These are phyloP conservation scores for Magnusiomyces ingens DNA, from an alignment of 1,139 yeast genomes.

Conservation along the genomic window DNA sequence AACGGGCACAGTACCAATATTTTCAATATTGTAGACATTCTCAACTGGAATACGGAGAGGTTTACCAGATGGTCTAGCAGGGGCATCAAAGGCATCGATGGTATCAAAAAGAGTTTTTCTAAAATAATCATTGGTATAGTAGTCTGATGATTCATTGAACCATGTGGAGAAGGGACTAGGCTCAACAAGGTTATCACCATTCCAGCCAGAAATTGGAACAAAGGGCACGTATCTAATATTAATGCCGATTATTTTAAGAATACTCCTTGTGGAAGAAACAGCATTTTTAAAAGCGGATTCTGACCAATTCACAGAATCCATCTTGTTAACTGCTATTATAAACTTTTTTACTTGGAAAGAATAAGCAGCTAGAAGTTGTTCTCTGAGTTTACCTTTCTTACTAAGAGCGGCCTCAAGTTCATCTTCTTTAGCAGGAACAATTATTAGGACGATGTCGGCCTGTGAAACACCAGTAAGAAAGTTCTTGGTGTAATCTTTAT, in stretches of 20 bases:
- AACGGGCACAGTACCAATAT: slow-evolving; percentile 92
- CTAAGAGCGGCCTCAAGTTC: slow-evolving; percentile 95
- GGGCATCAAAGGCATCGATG: slow-evolving; percentile 81
- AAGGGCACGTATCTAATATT: slow-evolving; percentile 92
- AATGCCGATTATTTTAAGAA: too few relatives aligned
- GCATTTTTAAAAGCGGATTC: slow-evolving; percentile 74
- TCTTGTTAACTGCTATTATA: slow-evolving; percentile 88
- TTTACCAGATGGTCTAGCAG: slow-evolving; percentile 79
- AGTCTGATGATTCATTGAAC: slow-evolving; percentile 91
- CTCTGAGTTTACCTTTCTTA: slow-evolving; percentile 91
- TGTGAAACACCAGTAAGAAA: slow-evolving; percentile 93
- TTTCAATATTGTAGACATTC: slow-evolving; percentile 92
- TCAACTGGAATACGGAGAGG: slow-evolving; percentile 88
- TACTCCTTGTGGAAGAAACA: slow-evolving; percentile 83
- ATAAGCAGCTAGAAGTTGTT: slow-evolving; percentile 85
- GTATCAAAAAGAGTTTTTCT: slow-evolving; percentile 88
- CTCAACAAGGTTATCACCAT: slow-evolving; percentile 92
- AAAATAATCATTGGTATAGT: slow-evolving; percentile 66
- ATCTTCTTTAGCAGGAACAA: slow-evolving; percentile 89
- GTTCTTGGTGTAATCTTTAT: slow-evolving; percentile 95
- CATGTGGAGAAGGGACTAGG: slow-evolving; percentile 75
- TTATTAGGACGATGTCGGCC: slow-evolving; percentile 87
- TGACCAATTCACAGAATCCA: slow-evolving; percentile 88
- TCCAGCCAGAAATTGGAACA: slow-evolving; percentile 92
- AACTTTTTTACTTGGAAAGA: slow-evolving; percentile 86